Percentiles rank a stretch among this genome's conserved stretches.
Conservation (phyloP, 1,284 basidiomycete species). For the Trichosporon sp. region DNA sequence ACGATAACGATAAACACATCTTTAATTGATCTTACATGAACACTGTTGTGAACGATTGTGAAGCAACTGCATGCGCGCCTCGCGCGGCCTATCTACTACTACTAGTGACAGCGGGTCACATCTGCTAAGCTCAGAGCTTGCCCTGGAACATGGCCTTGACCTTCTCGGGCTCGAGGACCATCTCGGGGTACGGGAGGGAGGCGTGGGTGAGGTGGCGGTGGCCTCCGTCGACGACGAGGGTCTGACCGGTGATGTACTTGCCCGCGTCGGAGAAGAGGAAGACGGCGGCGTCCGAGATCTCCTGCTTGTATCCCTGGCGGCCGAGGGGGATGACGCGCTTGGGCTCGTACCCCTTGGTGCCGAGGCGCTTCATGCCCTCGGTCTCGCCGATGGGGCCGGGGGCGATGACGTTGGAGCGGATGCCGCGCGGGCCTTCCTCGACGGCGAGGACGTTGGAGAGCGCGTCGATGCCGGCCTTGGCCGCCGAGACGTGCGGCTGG, state of each 20-base stretch:
- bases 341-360: slow-evolving; percentile 51
- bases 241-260: slow-evolving; percentile 23
- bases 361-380: slow-evolving; percentile 74
- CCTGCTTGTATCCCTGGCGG: slow-evolving; percentile 62
- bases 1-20: not conserved
- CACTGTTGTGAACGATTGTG: not conserved
- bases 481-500: slow-evolving; percentile 89
- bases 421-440: slow-evolving; percentile 90
- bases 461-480: slow-evolving; percentile 91
- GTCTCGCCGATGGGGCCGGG: slow-evolving; percentile 77
- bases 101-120: not conserved
- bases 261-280: slow-evolving; percentile 57
- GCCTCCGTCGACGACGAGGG: slow-evolving; percentile 41
- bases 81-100: not conserved
- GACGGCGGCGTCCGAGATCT: slow-evolving; percentile 73
- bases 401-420: slow-evolving; percentile 86
- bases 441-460: slow-evolving; percentile 77
- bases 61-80: not conserved
- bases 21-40: not conserved
- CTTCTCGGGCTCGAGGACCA: slow-evolving; percentile 42
- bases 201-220: slow-evolving; percentile 37
- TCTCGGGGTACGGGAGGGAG: slow-evolving; percentile 42
- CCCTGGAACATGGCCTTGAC: slow-evolving; percentile 29
- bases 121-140: slow-evolving; percentile 16
- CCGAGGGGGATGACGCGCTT: slow-evolving; percentile 56